A percentile compares a stretch with the other conserved stretches of the same genome.
These are phyloP conservation scores for Nicotiana undulata DNA, from an alignment of 257 asterid genomes.

Conservation along the genomic window DNA sequence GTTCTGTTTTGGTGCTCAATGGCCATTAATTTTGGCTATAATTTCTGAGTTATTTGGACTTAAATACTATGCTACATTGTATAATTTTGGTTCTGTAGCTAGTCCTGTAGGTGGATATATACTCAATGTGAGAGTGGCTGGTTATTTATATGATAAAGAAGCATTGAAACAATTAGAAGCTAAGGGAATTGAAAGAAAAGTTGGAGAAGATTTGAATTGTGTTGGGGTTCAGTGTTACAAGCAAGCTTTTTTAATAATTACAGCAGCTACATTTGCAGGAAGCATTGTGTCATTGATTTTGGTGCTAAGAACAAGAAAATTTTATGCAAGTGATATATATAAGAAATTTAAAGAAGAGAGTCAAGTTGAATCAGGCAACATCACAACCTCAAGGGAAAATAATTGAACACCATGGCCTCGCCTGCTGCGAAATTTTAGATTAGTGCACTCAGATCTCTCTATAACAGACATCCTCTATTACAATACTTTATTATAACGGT, in stretches of 20 bases:
- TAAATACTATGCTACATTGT: slow-evolving; percentile 33
- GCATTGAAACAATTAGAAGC: slow-evolving; percentile 30
- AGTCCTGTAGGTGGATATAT: slow-evolving; percentile 39
- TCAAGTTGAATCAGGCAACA: background rate
- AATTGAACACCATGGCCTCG: background rate
- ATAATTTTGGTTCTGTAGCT: slow-evolving; percentile 26
- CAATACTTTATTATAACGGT: no score
- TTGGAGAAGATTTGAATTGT: slow-evolving; percentile 29
- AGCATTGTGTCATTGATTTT: slow-evolving; percentile 22
- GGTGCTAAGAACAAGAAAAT: slow-evolving; percentile 33
- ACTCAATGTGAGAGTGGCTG: slow-evolving; percentile 34
- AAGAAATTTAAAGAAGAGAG: slow-evolving; percentile 18
- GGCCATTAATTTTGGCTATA: slow-evolving; percentile 45
- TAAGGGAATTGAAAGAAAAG: slow-evolving; percentile 17
- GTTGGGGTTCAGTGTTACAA: slow-evolving; percentile 28
- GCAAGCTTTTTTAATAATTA: slow-evolving; percentile 23
- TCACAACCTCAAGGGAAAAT: background rate
- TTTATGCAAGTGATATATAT: slow-evolving; percentile 35
- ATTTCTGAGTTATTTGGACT: slow-evolving; percentile 47
- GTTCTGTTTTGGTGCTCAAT: slow-evolving; percentile 53
- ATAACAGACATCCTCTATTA: no score
- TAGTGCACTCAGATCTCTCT: background rate
- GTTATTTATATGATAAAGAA: slow-evolving; percentile 32
- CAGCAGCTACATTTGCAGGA: slow-evolving; percentile 22
- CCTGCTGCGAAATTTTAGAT: background rate